Evolutionary conservation across 225 moss, liverwort and hornwort species (phyloP).

Genomic region (Polytrichum formosum): DNA sequence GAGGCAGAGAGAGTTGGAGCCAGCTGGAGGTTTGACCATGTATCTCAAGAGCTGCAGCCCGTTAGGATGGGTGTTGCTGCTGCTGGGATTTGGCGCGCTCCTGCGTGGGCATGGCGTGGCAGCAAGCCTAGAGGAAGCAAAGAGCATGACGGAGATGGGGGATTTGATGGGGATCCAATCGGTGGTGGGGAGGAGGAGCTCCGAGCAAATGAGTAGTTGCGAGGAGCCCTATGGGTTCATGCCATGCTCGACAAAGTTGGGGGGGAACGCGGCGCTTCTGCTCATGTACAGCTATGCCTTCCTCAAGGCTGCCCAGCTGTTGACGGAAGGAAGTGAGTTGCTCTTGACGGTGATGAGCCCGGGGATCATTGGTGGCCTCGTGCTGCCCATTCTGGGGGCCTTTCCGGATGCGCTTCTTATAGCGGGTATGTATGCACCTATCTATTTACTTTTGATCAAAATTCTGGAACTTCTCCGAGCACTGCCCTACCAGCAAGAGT

Average conservation of each 20-base stretch:
- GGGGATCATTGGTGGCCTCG: constrained; percentile 79
- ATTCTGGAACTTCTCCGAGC: not conserved
- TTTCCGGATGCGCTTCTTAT: constrained; percentile 92
- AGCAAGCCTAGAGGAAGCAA: not conserved
- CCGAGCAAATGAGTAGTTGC: constrained; percentile 13
- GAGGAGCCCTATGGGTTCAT: constrained; percentile 55
- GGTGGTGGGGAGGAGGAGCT: not conserved
- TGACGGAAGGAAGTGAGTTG: constrained; percentile 56
- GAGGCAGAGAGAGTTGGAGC: too few relatives aligned
- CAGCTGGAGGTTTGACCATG: not conserved
- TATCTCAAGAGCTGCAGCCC: not conserved
- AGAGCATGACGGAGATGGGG: not conserved
- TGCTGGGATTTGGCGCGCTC: not conserved
- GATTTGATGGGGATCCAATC: not conserved
- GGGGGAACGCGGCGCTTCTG: constrained; percentile 46
- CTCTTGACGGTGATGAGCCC: constrained; percentile 76
- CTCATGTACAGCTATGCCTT: constrained; percentile 36
- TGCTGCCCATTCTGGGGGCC: constrained; percentile 85
- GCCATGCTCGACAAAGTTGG: constrained; percentile 50
- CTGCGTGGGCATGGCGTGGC: not conserved
- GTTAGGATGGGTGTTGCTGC: not conserved
- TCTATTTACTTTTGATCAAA: not conserved
- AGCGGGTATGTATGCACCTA: constrained; percentile 27
- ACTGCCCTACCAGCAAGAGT: too few relatives aligned
- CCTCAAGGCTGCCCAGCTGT: constrained; percentile 38